Base-by-base conservation (phyloP, 352 stramenopile species). In the Pythium sp. region DNA sequence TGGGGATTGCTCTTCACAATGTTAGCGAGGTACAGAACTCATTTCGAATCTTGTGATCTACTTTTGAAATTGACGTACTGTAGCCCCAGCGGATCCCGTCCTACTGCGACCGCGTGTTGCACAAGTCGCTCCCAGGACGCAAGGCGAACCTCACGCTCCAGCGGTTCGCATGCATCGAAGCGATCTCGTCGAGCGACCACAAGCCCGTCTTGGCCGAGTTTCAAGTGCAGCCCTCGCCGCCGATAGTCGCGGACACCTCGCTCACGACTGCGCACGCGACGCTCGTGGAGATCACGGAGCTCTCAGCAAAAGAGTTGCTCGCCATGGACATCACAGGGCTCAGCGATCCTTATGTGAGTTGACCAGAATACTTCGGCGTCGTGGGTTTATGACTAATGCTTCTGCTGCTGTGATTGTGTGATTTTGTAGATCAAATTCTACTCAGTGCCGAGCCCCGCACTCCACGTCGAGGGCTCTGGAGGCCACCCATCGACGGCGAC, bases 41-140 rank as follows among this genome's bases (percentile, higher is more conserved):
- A 24, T 9, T 36, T 47, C 15, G 6, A 47, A 47, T 0, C 24
- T 22, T 38, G 53, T 18, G 26, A 2, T 36, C 24, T 58, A 22
- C 41, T 22, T 53, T 7, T 51, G 9, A 15, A 34, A 26, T 51
- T 5, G 18, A 0, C 15, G 12, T 1, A 5, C 47, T 66, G 63
- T 58, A 92, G 82, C 73, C 83, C 0, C 82, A 96, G 36, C 82
- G 90, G 32, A 75, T 93, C 34, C 90, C 88, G 18, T 95, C 88
- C 0, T 95, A 93, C 60, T 95, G 87, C 66, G 88, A 97, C 61
- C 84, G 90, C 36, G 76, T 97, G 30, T 67, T 97, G 59, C 80
- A 93, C 70, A 93, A 89, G 59, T 97, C 88, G 28, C 68, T 96
- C 2, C 87, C 87, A 0, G 85, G 82, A 4, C 66, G 88, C 30